phyloP scores from a whole-genome alignment of 495 filamentous ascomycete genomes.

The Entonaema liquescens region DNA sequence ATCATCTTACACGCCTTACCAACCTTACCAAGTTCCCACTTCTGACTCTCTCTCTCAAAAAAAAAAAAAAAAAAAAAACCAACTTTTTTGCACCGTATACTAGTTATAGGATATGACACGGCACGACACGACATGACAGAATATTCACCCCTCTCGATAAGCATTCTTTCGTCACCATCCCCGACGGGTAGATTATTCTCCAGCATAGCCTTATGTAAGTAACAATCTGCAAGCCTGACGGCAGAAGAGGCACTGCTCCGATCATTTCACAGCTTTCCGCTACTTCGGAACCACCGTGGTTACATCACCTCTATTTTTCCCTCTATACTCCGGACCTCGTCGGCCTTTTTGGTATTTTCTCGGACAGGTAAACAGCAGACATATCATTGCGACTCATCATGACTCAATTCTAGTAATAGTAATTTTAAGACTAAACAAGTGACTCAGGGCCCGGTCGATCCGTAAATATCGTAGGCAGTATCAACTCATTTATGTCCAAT shows the following conservation, averaged over 20 bases:
- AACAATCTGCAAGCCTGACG: slow-evolving; percentile 28
- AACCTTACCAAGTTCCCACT: neutral
- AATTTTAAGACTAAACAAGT: slow-evolving; percentile 1
- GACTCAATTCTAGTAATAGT: slow-evolving; percentile 14
- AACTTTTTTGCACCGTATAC: neutral
- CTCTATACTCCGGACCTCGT: slow-evolving; percentile 20
- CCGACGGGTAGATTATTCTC: neutral
- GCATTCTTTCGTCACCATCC: neutral
- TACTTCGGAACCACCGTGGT: slow-evolving; percentile 26
- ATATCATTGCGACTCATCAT: neutral
- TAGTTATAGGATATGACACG: neutral
- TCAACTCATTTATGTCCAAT: slow-evolving; percentile 18
- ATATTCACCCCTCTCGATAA: slow-evolving; percentile 4
- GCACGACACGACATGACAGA: neutral
- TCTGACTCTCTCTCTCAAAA: neutral
- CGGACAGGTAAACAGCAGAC: slow-evolving; percentile 1
- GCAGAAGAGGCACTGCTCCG: slow-evolving; percentile 28
- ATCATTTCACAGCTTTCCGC: slow-evolving; percentile 8
- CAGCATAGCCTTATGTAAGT: slow-evolving; percentile 35
- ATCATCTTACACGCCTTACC: neutral
- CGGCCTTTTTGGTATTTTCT: slow-evolving; percentile 6
- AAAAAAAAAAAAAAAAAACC: too few species aligned
- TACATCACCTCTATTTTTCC: neutral
- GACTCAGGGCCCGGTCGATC: slow-evolving; percentile 30
- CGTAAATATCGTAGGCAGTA: slow-evolving; percentile 13